Base-by-base conservation (phyloP, 2,329 filamentous ascomycete genomes). In the Aspergillus pseudotamarii region DNA sequence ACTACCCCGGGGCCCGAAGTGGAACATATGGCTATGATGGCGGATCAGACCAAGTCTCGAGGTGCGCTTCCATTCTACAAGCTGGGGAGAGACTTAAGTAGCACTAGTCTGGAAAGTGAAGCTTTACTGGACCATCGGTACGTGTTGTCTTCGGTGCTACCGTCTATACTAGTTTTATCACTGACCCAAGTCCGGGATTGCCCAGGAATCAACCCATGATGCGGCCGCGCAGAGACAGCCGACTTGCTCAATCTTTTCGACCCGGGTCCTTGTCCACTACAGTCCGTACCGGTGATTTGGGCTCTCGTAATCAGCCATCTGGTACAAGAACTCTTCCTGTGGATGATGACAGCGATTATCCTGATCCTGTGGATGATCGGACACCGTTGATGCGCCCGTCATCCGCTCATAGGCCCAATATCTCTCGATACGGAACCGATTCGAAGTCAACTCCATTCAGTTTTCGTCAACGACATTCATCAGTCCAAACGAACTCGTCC, bases 21-120 rank as follows among this genome's bases (percentile, higher is more conserved):
- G 5, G 72, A 67, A 63, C 63, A 70, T 41, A 67, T 72, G n/a
- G 72, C 77, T 57, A 63, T 63, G 51, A 73, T 72, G 71, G 69
- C 60, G 32, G 69, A 75, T 58, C 68, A 69, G 62, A 60, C 69
- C 46, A 69, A 64, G 38, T 60, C 72, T 23, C 72, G 66, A 57
- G 70, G 70, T n/a, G 61, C 65, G 66, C 77, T 78, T 59, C 81
- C 82, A 63, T 86, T 88, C 73, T 88, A 88, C 73, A 81, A 83
- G 46, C 72, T 86, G 58, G 73, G 82, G 9, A 78, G 81, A 51
- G 92, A 91, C 74, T 74, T 89, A 66, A 98, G 94, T 80, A 89
- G 86, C 71, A 93, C 91, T 0, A 98, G 94, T 76, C 82, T 98
- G 66, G 94, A 97, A 69, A 97, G 93, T 76, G 90, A 96, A 74